phyloP scores from a whole-genome alignment of 169 alveolate genomes.

The Cryptosporidium bovis region DNA sequence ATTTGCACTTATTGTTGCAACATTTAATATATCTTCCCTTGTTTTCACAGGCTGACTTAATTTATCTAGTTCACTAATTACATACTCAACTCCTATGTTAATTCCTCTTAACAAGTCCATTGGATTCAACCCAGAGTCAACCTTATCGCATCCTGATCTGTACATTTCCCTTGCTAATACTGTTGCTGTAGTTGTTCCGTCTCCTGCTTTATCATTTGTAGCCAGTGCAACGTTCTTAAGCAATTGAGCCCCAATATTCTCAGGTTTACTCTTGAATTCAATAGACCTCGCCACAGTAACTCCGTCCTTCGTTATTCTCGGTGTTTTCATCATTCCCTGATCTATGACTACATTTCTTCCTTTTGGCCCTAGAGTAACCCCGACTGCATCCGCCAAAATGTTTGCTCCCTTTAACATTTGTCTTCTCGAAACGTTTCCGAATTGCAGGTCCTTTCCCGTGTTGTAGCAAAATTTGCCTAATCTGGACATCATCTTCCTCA shows the following conservation, averaged over 20 bases:
- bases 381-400: constrained; percentile 98
- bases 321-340: constrained; percentile 93
- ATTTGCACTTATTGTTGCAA: constrained; percentile 99
- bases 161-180: constrained; percentile 98
- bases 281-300: constrained; percentile 99
- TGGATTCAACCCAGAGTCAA: constrained; percentile 99
- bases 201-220: constrained; percentile 99
- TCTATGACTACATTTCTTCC: constrained; percentile 98
- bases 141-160: constrained; percentile 98
- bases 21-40: constrained; percentile 88
- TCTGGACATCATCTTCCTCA: not conserved
- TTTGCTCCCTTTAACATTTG: constrained; percentile 78
- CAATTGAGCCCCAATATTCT: constrained; percentile 97
- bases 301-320: constrained; percentile 99
- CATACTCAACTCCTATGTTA: constrained; percentile 87
- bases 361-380: constrained; percentile 98
- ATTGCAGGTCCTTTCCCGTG: constrained; percentile 21
- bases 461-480: constrained; percentile 7
- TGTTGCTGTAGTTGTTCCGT: constrained; percentile 99
- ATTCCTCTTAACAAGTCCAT: constrained; percentile 98
- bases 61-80: constrained; percentile 84
- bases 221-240: constrained; percentile 97
- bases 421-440: constrained; percentile 42
- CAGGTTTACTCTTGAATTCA: constrained; percentile 93
- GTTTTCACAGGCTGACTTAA: constrained; percentile 87